These are phyloP conservation scores for Trichoderma citrinoviride DNA, from an alignment of 2,329 filamentous ascomycete genomes.

Conservation along the genomic window DNA sequence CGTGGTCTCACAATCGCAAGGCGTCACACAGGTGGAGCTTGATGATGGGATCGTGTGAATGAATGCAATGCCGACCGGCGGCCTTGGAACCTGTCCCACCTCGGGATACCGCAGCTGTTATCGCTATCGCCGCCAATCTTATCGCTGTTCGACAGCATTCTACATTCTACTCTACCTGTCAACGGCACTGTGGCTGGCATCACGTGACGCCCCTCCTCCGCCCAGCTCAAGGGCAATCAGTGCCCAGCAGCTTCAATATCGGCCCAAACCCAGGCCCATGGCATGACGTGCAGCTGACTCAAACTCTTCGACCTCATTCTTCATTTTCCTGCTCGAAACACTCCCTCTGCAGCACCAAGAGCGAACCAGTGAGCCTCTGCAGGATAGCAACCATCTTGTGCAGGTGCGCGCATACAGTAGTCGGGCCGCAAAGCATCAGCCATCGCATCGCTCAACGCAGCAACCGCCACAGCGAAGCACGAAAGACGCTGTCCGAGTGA, in stretches of 20 bases:
- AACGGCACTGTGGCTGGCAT: background rate
- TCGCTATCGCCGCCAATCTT: constrained; percentile 11
- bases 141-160: background rate
- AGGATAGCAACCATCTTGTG: constrained; percentile 7
- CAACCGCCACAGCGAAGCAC: background rate
- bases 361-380: constrained; percentile 6
- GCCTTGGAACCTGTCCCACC: background rate
- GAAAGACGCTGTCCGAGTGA: background rate
- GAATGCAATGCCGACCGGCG: background rate
- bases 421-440: constrained; percentile 11
- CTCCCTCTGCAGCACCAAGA: constrained; percentile 6
- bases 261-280: constrained; percentile 17
- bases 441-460: background rate
- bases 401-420: constrained; percentile 4
- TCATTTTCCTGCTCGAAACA: background rate
- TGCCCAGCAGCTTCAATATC: constrained; percentile 9
- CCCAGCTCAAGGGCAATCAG: background rate
- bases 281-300: constrained; percentile 22
- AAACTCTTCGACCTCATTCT: background rate
- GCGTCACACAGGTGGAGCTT: constrained; percentile 3
- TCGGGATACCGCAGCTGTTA: background rate
- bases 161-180: background rate
- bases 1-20: background rate
- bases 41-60: background rate
- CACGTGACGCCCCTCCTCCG: constrained; percentile 16